These are phyloP conservation scores for Tylopilus vinaceipallidus DNA, from an alignment of 768 basidiomycete species.

Conservation along the genomic window DNA sequence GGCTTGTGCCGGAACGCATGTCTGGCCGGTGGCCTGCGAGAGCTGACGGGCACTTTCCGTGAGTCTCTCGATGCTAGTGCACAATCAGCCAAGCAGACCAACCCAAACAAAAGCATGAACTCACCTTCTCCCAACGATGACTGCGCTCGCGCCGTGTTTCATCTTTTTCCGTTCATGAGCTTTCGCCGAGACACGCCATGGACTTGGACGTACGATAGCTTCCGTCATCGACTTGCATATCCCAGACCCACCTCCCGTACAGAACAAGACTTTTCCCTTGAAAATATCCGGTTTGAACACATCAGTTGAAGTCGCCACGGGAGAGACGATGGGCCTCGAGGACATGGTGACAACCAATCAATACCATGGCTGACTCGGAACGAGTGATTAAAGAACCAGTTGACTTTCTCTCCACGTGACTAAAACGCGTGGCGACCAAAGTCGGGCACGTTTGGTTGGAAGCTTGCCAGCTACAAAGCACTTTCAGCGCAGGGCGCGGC, in stretches of 20 bases:
- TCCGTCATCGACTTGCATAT: constrained; percentile 91
- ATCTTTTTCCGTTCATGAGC: constrained; percentile 47
- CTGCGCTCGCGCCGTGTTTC: constrained; percentile 77
- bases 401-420: constrained; percentile 27
- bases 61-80: constrained; percentile 65
- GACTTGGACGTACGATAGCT: constrained; percentile 55
- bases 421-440: constrained; percentile 2
- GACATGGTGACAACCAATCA: constrained; percentile 31
- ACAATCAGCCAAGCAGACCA: constrained; percentile 2
- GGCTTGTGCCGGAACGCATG: constrained; percentile 69
- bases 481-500: background rate
- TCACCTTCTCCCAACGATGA: constrained; percentile 87
- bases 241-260: constrained; percentile 90
- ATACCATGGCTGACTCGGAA: too few species aligned
- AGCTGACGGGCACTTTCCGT: constrained; percentile 69
- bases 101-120: constrained; percentile 21
- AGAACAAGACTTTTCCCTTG: constrained; percentile 87
- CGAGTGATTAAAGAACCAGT: too few species aligned
- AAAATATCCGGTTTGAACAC: constrained; percentile 82
- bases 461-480: background rate
- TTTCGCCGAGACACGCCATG: background rate
- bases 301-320: constrained; percentile 50
- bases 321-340: constrained; percentile 39
- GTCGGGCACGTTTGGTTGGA: background rate
- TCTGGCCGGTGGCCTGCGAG: constrained; percentile 61